Conservation (phyloP, 1,284 basidiomycete genomes). For the Austroboletus niveus region DNA sequence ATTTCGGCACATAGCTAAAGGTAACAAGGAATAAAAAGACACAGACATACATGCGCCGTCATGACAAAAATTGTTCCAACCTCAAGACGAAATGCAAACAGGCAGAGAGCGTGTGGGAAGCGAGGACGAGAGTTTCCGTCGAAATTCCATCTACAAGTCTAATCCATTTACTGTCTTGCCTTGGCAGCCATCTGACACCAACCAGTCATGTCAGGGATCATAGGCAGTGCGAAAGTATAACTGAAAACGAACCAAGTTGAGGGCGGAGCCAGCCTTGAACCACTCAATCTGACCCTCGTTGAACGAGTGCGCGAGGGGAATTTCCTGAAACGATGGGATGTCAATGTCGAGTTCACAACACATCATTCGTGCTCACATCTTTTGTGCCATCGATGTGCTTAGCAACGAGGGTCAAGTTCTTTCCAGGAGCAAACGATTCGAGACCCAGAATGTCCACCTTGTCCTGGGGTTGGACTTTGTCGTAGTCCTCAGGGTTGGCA, state of each 20-base stretch:
- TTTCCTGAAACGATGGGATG: slow-evolving; percentile 38
- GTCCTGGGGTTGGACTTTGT: slow-evolving; percentile 82
- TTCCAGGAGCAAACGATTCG: slow-evolving; percentile 81
- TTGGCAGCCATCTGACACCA: slow-evolving; percentile 46
- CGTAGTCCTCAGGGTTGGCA: slow-evolving; percentile 86
- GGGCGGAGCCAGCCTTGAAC: slow-evolving; percentile 91
- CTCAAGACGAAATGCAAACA: background rate
- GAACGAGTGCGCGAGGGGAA: slow-evolving; percentile 76
- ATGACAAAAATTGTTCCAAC: background rate
- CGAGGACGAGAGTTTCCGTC: slow-evolving; percentile 1
- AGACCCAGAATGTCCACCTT: slow-evolving; percentile 84
- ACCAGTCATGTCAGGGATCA: slow-evolving; percentile 33
- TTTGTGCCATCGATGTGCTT: slow-evolving; percentile 82
- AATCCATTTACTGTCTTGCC: slow-evolving; percentile 43
- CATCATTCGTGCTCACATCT: slow-evolving; percentile 47
- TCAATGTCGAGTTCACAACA: slow-evolving; percentile 2
- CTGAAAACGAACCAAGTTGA: slow-evolving; percentile 66
- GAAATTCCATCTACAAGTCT: slow-evolving; percentile 3
- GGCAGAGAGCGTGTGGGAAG: background rate
- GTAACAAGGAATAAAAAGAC: background rate
- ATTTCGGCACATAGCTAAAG: background rate
- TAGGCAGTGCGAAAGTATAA: background rate
- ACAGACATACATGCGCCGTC: slow-evolving; percentile 1
- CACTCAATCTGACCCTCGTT: slow-evolving; percentile 90
- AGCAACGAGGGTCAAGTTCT: slow-evolving; percentile 77